Base-by-base conservation (phyloP, 2,329 filamentous ascomycete genomes). In the Purpureocillium lavendulum region DNA sequence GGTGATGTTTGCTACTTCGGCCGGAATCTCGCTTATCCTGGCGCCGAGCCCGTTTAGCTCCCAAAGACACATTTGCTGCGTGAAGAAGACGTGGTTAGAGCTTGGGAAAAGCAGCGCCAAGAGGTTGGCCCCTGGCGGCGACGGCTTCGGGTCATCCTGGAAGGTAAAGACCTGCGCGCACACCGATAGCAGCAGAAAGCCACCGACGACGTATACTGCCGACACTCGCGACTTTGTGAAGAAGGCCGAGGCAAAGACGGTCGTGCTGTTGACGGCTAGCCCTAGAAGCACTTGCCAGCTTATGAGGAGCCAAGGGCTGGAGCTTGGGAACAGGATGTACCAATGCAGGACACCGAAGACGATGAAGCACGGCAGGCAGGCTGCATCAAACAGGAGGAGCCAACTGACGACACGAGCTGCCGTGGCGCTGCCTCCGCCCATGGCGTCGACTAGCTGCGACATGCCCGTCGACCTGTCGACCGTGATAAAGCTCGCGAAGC, bases 241-340 rank as follows among this genome's bases (percentile, higher is more conserved):
- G 45, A 63, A 65, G n/a, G 61, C 45, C 0, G 61, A 55, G 2
- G 53, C 59, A 4, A 82, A 82, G 10, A 84, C 70, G 14, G 70
- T 77, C 32, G 77, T 76, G 14, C 85, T 66, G 4, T 82, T 83
- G n/a, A 82, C 73, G 57, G 57, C 49, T 57, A 65, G 40, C 53
- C 74, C 42, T 53, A 71, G 46, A 58, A 70, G 45, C 49, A 69
- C 57, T 64, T 80, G 59, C 62, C 60, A 65, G 30, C 58, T 55
- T 39, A 66, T 57, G n/a, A 58, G 44, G 13, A 60, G 45, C n/a
- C 49, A 53, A 3, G 54, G 46, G 39, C 47, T 59, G 8, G 58
- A 51, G 4, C 41, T 46, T 0, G 51, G 50, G 26, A 62, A 52
- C 15, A 61, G 46, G 2, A 60, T 42, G 8, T 46, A 38, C 45